phyloP scores from a whole-genome alignment of 2,329 filamentous ascomycete species.

The Ophiocordyceps unilateralis region DNA sequence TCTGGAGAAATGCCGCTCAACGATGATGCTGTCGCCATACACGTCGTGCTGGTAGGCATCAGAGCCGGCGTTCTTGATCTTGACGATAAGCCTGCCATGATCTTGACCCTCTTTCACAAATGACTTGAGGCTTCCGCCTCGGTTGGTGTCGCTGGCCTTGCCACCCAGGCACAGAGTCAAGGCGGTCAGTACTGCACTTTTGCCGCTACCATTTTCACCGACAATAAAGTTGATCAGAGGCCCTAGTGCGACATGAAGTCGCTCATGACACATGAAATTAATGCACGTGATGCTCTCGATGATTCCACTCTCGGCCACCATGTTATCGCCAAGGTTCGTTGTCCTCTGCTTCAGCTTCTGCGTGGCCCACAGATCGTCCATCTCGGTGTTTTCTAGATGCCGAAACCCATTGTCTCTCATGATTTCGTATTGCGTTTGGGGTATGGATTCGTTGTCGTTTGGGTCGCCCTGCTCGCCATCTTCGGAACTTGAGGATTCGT shows the following conservation, averaged over 20 bases:
- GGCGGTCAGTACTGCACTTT: constrained; percentile 87
- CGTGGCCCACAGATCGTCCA: constrained; percentile 46
- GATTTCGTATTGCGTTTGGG: constrained; percentile 43
- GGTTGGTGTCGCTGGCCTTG: constrained; percentile 83
- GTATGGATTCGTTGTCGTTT: constrained; percentile 16
- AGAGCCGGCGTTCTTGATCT: constrained; percentile 77
- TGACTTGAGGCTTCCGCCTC: constrained; percentile 73
- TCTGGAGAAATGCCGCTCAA: constrained; percentile 78
- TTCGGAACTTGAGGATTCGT: constrained; percentile 12
- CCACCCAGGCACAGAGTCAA: constrained; percentile 89
- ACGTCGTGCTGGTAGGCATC: constrained; percentile 69
- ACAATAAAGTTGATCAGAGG: constrained; percentile 97
- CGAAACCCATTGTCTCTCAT: constrained; percentile 41
- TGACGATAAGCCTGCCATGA: constrained; percentile 58
- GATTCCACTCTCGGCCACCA: constrained; percentile 66
- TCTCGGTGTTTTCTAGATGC: constrained; percentile 37
- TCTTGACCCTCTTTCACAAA: constrained; percentile 84
- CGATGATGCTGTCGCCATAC: constrained; percentile 70
- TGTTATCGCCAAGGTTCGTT: constrained; percentile 43
- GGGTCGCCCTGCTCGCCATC: constrained; percentile 14
- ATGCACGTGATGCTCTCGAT: constrained; percentile 73
- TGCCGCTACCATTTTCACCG: constrained; percentile 92
- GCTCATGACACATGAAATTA: constrained; percentile 93
- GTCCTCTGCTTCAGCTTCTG: constrained; percentile 40
- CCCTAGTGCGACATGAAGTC: constrained; percentile 68